Percentiles rank a stretch among this genome's conserved stretches.
Conservation (phyloP, 1,139 yeast species). For the Kurtzmaniella quercitrusa region DNA sequence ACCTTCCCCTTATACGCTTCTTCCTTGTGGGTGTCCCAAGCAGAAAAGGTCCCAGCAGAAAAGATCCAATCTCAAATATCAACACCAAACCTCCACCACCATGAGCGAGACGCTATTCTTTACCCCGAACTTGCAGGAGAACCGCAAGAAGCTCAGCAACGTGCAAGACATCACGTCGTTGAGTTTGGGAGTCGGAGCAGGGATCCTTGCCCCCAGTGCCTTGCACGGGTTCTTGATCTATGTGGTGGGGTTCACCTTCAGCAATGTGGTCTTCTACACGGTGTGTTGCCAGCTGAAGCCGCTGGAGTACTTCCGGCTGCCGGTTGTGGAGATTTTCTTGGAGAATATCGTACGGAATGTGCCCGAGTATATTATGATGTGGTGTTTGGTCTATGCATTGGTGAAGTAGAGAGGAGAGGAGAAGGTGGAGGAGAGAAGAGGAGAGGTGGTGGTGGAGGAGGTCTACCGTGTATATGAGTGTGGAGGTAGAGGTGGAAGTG, state of each 20-base stretch:
- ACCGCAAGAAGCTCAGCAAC: conserved; percentile 41
- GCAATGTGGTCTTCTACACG: conserved; percentile 39
- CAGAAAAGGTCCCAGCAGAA: too few species aligned
- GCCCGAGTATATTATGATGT: conserved; percentile 74
- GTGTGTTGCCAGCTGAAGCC: conserved; percentile 43
- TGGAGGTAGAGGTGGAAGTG: too few species aligned
- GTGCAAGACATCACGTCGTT: conserved; percentile 65
- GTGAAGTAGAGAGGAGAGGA: conserved; percentile 20
- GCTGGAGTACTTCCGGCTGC: conserved; percentile 44
- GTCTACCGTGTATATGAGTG: too few species aligned
- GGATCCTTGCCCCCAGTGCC: conserved; percentile 67
- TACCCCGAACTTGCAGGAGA: conserved; percentile 27
- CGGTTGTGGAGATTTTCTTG: conserved; percentile 53
- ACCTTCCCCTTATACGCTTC: too few species aligned
- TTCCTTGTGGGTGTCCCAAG: too few species aligned
- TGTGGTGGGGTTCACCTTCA: conserved; percentile 40
- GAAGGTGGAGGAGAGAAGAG: too few species aligned
- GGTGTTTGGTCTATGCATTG: conserved; percentile 79
- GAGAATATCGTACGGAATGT: conserved; percentile 54
- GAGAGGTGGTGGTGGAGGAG: not conserved
- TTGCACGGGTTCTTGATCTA: conserved; percentile 59
- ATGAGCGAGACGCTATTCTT: conserved; percentile 12
- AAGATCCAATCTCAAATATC: too few species aligned
- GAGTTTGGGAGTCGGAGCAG: conserved; percentile 66
- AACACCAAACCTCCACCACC: too few species aligned